Percentiles rank a stretch among this genome's conserved stretches.
Conservation (phyloP, 257 asterid genomes). For the Nicotiana knightiana region DNA sequence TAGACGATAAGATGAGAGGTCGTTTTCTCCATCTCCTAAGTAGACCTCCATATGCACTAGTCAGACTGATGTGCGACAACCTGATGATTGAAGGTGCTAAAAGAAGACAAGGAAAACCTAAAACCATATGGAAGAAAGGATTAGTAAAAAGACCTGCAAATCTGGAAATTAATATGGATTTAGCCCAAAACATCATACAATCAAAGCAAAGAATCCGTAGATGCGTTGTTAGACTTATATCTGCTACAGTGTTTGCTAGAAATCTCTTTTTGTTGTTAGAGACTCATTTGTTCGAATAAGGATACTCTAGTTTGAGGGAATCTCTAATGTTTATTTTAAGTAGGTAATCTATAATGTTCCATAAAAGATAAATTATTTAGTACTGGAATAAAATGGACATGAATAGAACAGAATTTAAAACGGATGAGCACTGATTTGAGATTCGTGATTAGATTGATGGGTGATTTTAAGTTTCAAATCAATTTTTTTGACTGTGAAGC, state of each 20-base stretch:
- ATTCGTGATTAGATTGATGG: not conserved
- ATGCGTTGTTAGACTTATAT: not conserved
- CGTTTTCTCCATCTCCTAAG: not conserved
- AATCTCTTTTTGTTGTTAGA: not conserved
- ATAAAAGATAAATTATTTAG: not conserved
- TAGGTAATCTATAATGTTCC: not conserved
- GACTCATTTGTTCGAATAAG: not conserved
- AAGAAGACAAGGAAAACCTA: not conserved
- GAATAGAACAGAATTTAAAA: not conserved
- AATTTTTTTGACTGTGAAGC: not conserved
- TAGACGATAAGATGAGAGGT: not conserved
- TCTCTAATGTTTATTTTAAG: not conserved
- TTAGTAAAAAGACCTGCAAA: not conserved
- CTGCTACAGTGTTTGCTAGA: not conserved
- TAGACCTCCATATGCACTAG: not conserved
- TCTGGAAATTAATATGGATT: not conserved
- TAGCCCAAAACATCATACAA: not conserved
- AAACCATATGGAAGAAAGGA: not conserved
- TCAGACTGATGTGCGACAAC: not conserved
- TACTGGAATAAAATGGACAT: not conserved
- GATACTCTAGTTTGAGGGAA: not conserved
- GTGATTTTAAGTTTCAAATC: not conserved
- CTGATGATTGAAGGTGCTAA: not conserved
- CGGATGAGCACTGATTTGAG: not conserved
- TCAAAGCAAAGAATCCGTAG: not conserved